Evolutionary conservation across 2,329 filamentous ascomycete species (phyloP), one percentile per base, ranked within the genome.

Genomic region (Aspergillus thermomutatus): DNA sequence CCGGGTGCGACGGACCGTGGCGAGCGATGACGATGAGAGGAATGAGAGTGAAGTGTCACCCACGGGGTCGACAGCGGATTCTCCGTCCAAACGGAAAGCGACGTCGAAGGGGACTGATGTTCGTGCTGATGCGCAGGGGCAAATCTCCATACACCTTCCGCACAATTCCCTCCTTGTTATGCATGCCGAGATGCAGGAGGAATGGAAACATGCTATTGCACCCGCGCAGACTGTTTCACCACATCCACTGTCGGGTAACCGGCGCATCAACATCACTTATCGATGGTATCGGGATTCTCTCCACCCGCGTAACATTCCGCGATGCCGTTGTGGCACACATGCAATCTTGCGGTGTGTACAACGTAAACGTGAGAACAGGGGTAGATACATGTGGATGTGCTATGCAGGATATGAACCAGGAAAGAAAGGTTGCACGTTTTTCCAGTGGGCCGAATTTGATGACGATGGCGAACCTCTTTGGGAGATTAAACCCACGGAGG

Each of bases 181-280:
- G 94, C 92, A 97, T 68, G 92, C 93, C 0, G 91, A 96, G 70
- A 97, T 96, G 91, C 93, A 97, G 69, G 93, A 97, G 69, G 88
- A 90, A 69, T 97, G 92, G 92, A 97, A 97, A 72, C 94, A 99
- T 72, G 84, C 85, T 63, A 89, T 99, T 46, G 81, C 86, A 0
- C 89, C 92, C 0, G 87, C 89, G 0, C 80, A 82, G 50, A 85
- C 87, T 3, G 89, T 97, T 57, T 88, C 92, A 59, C 91, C 91
- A 1, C 94, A 99, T 71, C 91, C 92, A 0, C 71, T 96, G 1
- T 83, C 92, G 0, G 88, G 88, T 0, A 92, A 87, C 64, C 87
- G 85, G 61, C 83, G 94, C 43, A 92, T 99, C 65, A 97, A 97
- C 69, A 84, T 99, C 70, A 99, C 94, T 0, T 99, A 97, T 73